Evolutionary conservation across 2,329 filamentous ascomycete genomes (phyloP), one percentile per base, ranked within the genome.

Genomic region (Laburnicola sp.): DNA sequence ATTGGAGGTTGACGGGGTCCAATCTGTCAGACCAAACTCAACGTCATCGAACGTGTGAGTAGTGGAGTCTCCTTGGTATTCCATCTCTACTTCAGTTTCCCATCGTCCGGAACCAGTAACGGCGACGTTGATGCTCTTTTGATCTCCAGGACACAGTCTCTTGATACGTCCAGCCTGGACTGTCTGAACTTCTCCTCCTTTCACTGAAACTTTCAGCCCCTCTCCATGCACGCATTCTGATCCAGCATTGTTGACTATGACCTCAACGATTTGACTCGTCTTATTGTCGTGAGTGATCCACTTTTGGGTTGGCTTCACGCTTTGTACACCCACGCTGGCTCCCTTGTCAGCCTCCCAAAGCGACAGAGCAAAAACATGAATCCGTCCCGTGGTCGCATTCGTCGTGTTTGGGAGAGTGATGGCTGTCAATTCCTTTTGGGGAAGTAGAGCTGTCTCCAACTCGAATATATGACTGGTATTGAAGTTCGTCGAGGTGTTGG

Each of bases 381-480:
- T 62, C 23, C 75, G 58, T 7, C 74, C 71, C 4, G 65, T 67
- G 0, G 70, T 72, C 1, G 62, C 59, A 9, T 71, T 73, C 1
- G 69, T 68, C 5, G 70, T 74, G 7, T 69, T 62, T 0, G 78
- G 77, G 40, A 80, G 57, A 1, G 69, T 73, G 21, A 81, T 70
- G 5, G 72, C 65, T 2, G 49, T 54, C 7, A 81, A 60, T 11
- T 56, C 63, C 57, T 77, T 78, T 1, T 68, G 68, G 0, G 69
- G 63, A 6, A 70, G 63, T 6, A 80, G 48, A 2, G 71, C 53
- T 0, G 70, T 72, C 1, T 74, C 75, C 32, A 72, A 72, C 62
- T 81, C 77, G 43, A 76, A 80, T 21, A 80, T 75, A 55, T 77
- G 73, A 3, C 72, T 70, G 2, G 66, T 71, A 54, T 78, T 78